A percentile compares a stretch with the other conserved stretches of the same genome.
Conservation (phyloP, 1,284 basidiomycete genomes). For the Schizophyllum amplum region DNA sequence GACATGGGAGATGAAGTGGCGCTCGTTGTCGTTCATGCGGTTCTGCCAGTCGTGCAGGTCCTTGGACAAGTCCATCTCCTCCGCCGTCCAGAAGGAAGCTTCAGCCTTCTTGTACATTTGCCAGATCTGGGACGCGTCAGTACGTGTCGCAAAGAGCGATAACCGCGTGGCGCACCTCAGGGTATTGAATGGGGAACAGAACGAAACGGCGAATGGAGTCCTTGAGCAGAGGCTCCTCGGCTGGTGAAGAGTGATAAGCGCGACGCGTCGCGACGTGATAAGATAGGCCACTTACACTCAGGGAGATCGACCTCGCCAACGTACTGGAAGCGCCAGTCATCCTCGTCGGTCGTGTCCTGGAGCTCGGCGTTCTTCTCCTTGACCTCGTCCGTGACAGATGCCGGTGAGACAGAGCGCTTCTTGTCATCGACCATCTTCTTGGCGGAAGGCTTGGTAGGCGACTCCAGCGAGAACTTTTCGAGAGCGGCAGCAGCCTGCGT, state of each 20-base stretch:
- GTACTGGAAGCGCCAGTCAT: constrained; percentile 22
- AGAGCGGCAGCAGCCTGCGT: constrained; percentile 30
- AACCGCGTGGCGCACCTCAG: constrained; percentile 52
- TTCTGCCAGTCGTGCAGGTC: constrained; percentile 3
- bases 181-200: constrained; percentile 90
- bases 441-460: constrained; percentile 24
- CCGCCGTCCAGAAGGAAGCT: constrained; percentile 7
- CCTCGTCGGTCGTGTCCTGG: neutral
- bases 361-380: constrained; percentile 22
- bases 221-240: constrained; percentile 77
- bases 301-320: constrained; percentile 61
- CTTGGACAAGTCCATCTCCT: constrained; percentile 6
- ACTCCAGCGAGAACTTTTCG: constrained; percentile 28
- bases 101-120: constrained; percentile 5
- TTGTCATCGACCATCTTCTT: constrained; percentile 28
- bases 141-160: constrained; percentile 1
- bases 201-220: constrained; percentile 82
- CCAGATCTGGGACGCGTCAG: constrained; percentile 5
- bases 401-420: constrained; percentile 31
- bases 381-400: constrained; percentile 23
- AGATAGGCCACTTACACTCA: constrained; percentile 43
- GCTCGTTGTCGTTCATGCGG: constrained; percentile 1
- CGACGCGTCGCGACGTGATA: constrained; percentile 17
- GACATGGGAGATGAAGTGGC: constrained; percentile 1
- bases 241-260: constrained; percentile 27